A percentile compares a stretch with the other conserved stretches of the same genome.
Evolutionary conservation across 805 yeast genomes (phyloP).

Genomic region (Ogataea haglerorum): DNA sequence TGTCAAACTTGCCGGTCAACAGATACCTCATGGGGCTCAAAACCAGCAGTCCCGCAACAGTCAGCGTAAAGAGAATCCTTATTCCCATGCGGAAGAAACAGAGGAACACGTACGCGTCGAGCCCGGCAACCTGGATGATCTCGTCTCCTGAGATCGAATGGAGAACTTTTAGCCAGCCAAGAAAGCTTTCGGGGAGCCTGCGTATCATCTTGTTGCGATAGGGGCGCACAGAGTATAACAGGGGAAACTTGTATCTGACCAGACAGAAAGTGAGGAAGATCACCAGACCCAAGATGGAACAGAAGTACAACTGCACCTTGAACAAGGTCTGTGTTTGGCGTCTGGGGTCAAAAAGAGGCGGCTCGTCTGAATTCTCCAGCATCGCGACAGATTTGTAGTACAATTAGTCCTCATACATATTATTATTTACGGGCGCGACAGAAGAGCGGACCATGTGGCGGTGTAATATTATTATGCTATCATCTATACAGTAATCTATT

Average conservation of each 20-base stretch:
- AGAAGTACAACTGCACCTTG: conserved; percentile 50
- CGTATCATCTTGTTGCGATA: conserved; percentile 43
- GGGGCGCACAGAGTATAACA: conserved; percentile 54
- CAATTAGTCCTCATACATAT: neutral
- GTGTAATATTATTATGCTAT: conserved; percentile 5
- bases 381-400: neutral
- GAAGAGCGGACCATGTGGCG: conserved; percentile 6
- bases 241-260: conserved; percentile 52
- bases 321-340: conserved; percentile 51
- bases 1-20: conserved; percentile 47
- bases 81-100: conserved; percentile 59
- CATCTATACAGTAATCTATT: neutral
- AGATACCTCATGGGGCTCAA: conserved; percentile 53
- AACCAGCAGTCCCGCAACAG: conserved; percentile 44
- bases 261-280: conserved; percentile 49
- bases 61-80: conserved; percentile 40
- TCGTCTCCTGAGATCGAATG: conserved; percentile 47
- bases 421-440: conserved; percentile 5
- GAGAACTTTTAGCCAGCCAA: conserved; percentile 53
- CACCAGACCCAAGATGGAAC: conserved; percentile 43
- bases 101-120: conserved; percentile 56
- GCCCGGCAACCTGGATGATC: conserved; percentile 52
- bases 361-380: conserved; percentile 25
- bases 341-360: conserved; percentile 41
- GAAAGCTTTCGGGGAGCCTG: conserved; percentile 43